Evolutionary conservation across 2,329 filamentous ascomycete genomes (phyloP).

Genomic region (Hymenoscyphus infarciens): DNA sequence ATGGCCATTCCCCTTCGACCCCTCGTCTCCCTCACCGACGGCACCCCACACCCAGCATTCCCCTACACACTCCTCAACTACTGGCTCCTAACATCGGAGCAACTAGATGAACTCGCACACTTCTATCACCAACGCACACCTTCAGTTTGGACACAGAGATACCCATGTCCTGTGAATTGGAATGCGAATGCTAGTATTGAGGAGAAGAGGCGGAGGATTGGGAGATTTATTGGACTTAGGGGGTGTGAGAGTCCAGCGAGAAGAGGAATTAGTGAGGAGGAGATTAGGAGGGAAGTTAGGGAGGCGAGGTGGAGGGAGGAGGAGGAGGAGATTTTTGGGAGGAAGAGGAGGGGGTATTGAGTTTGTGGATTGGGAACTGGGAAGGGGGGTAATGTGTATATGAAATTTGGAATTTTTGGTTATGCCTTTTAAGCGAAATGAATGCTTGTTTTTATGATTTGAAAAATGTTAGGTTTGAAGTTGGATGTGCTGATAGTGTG

Average conservation of each 20-base stretch:
- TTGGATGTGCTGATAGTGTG: too few species aligned
- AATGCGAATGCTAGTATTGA: constrained; percentile 48
- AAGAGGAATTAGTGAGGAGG: constrained; percentile 21
- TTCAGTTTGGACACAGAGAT: constrained; percentile 51
- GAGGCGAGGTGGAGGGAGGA: constrained; percentile 35
- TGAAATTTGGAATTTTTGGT: too few species aligned
- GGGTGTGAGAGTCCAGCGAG: constrained; percentile 53
- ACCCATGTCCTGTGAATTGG: constrained; percentile 69
- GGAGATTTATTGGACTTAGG: constrained; percentile 68
- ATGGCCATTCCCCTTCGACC: constrained; percentile 65
- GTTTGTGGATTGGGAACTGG: background rate
- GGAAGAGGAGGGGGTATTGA: constrained; percentile 21
- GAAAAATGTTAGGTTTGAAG: too few species aligned
- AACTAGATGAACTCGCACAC: constrained; percentile 66
- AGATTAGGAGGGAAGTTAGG: constrained; percentile 36
- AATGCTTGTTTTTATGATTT: too few species aligned
- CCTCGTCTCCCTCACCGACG: constrained; percentile 60
- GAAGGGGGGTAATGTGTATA: too few species aligned
- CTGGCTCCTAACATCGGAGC: constrained; percentile 67
- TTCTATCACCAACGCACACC: constrained; percentile 71
- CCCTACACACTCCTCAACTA: constrained; percentile 65
- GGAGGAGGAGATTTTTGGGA: constrained; percentile 24
- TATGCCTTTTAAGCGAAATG: too few species aligned
- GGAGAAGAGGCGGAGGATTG: constrained; percentile 67
- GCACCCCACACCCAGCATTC: constrained; percentile 61